Base-by-base conservation (phyloP, 2,329 filamentous ascomycete genomes). In the Hypoxylon sp. region DNA sequence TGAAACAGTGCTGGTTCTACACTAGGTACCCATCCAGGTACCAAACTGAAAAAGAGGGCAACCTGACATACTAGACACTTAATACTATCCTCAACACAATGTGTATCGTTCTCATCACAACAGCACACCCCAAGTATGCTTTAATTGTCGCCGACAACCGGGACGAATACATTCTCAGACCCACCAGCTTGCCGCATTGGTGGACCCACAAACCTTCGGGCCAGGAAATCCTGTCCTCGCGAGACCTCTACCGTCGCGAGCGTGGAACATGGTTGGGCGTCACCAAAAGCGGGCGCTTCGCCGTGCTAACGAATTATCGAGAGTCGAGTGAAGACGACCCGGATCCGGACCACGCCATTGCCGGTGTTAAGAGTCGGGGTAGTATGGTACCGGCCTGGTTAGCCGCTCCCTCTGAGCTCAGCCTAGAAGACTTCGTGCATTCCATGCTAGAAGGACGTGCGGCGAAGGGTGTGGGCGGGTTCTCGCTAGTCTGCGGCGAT, bases 61-160 rank as follows among this genome's bases (percentile, higher is more conserved):
- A n/a, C n/a, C n/a, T n/a, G n/a, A 54, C 8, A 32, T 51, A 24
- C 37, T 17, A 50, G n/a, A 27, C 13, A 19, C 39, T 11, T 54
- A 11, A 39, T n/a, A 54, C 31, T 24, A 47, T 29, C 3, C 44
- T 29, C 17, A 51, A 42, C 69, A 79, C 54, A 62, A 94, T 94
- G 92, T 94, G 92, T 78, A 94, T 94, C 80, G 90, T 89, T 53
- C 83, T 94, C 50, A 82, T 93, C 65, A 93, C 92, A 27, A 94
- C 92, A 17, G 86, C 90, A 50, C 92, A 94, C 76, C 92, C 92
- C 8, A 83, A 87, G 72, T 94, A 94, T 80, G 86, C 91, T 27
- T 84, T 94, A 67, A 91, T 95, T 73, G 81, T 93, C 67, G 83
- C 94, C 76, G 89, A 94, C 81, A 95, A 95, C 79, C 88, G 92